Evolutionary conservation across 495 filamentous ascomycete species (phyloP).

Genomic region (Penicillium herquei): DNA sequence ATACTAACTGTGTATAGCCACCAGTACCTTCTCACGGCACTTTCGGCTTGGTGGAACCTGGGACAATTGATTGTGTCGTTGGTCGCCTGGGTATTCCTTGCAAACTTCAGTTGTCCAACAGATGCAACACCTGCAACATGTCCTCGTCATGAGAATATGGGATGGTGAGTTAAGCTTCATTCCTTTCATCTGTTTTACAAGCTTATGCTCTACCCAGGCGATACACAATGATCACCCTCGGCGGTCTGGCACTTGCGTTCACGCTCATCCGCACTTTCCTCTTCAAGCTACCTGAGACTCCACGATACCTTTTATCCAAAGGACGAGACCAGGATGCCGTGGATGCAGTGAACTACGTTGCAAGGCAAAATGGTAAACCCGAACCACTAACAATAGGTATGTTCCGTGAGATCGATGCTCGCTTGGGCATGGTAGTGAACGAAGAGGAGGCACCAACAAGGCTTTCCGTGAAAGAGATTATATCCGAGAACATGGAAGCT

Average conservation of each 20-base stretch:
- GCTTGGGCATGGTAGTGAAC: conserved; percentile 6
- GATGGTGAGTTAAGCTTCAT: conserved; percentile 21
- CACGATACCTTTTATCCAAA: conserved; percentile 32
- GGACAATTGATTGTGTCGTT: conserved; percentile 32
- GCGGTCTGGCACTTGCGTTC: conserved; percentile 25
- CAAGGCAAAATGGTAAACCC: conserved; percentile 26
- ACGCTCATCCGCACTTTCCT: conserved; percentile 30
- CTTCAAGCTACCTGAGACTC: conserved; percentile 35
- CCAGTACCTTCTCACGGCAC: conserved; percentile 30
- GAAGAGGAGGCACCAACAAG: background rate
- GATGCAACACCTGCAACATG: conserved; percentile 27
- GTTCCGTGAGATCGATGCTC: conserved; percentile 29
- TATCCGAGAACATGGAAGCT: conserved; percentile 29
- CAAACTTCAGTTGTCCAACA: conserved; percentile 32
- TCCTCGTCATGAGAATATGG: conserved; percentile 30
- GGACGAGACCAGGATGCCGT: conserved; percentile 32
- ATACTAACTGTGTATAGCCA: conserved; percentile 18
- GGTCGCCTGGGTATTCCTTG: conserved; percentile 33
- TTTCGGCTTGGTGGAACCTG: conserved; percentile 37
- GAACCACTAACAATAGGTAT: conserved; percentile 29
- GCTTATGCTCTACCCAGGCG: conserved; percentile 23
- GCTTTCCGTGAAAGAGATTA: conserved; percentile 23
- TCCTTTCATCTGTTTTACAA: background rate
- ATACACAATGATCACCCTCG: conserved; percentile 34
- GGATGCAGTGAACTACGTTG: conserved; percentile 31